A percentile compares a stretch with the other conserved stretches of the same genome.
Evolutionary conservation across 768 basidiomycete genomes (phyloP).

Genomic region (Exsudoporus frostii): DNA sequence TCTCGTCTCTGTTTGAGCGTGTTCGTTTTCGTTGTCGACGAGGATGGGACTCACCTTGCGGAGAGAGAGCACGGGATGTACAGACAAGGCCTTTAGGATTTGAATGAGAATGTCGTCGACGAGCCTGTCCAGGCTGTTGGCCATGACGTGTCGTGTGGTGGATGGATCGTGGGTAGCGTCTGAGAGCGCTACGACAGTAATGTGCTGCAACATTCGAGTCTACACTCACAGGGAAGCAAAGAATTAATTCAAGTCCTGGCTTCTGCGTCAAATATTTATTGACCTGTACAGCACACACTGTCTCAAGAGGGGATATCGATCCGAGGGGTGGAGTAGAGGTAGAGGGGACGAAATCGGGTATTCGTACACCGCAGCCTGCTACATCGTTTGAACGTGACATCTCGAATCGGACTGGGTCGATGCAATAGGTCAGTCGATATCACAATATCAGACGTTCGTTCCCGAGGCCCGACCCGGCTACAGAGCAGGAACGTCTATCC

Average conservation of each 20-base stretch:
- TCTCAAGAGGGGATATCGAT: neutral
- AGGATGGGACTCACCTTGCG: conserved; percentile 18
- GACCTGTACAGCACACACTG: neutral
- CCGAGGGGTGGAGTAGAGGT: neutral
- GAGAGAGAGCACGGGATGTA: conserved; percentile 17
- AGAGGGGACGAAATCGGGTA: neutral
- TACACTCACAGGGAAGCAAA: neutral
- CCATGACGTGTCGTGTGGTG: neutral
- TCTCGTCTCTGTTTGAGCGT: conserved; percentile 12
- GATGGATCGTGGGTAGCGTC: neutral
- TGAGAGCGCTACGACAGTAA: conserved; percentile 3
- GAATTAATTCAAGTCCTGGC: neutral
- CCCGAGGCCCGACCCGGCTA: neutral
- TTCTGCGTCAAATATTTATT: neutral
- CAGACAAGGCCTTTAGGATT: conserved; percentile 14
- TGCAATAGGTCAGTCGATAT: neutral
- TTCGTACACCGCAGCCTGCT: neutral
- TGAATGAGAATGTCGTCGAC: conserved; percentile 28
- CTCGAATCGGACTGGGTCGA: conserved; percentile 1
- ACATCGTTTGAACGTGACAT: neutral
- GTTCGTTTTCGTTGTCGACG: neutral
- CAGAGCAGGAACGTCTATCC: neutral
- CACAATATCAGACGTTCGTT: neutral
- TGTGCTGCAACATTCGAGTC: neutral
- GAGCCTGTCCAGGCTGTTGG: conserved; percentile 20